Conservation (phyloP, 441 rosid species). For the Iberis amara region DNA sequence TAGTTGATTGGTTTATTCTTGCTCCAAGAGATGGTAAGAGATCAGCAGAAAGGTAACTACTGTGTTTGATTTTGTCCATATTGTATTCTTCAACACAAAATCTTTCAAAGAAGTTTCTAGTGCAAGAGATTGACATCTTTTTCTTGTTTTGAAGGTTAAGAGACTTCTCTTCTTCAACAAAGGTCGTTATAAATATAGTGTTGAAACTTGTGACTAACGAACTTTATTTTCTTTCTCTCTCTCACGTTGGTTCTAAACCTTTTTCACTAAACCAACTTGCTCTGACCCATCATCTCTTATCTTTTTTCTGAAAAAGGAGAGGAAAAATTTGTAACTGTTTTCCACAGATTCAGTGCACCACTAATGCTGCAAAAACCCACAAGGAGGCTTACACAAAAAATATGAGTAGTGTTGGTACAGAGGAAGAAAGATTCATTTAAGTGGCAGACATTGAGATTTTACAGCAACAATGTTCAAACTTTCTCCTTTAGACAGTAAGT, state of each 20-base stretch:
- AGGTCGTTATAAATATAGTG: conserved; percentile 41
- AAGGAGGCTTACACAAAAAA: conserved; percentile 28
- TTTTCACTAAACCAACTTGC: conserved; percentile 29
- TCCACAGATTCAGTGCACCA: conserved; percentile 39
- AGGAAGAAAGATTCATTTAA: conserved; percentile 23
- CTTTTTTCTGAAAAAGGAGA: conserved; percentile 22
- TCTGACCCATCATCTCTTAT: conserved; percentile 30
- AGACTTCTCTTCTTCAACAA: conserved; percentile 21
- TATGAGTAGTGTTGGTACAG: conserved; percentile 30
- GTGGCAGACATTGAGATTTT: conserved; percentile 68
- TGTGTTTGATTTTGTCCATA: conserved; percentile 39
- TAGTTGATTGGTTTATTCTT: conserved; percentile 73
- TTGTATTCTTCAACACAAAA: conserved; percentile 67
- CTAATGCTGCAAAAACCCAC: conserved; percentile 31
- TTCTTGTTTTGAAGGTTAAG: conserved; percentile 7
- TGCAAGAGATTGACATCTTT: conserved; percentile 52
- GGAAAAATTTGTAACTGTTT: conserved; percentile 34
- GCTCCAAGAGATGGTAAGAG: conserved; percentile 96
- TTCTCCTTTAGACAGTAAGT: conserved; percentile 27
- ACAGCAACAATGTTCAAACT: conserved; percentile 33
- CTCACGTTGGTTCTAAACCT: conserved; percentile 30
- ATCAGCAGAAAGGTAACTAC: conserved; percentile 68
- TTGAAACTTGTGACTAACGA: conserved; percentile 41
- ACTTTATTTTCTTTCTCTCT: conserved; percentile 30
- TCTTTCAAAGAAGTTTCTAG: conserved; percentile 70